Percentiles rank a stretch among this genome's conserved stretches.
phyloP scores from a whole-genome alignment of 2,329 filamentous ascomycete species.

The Cercospora zeae-maydis region DNA sequence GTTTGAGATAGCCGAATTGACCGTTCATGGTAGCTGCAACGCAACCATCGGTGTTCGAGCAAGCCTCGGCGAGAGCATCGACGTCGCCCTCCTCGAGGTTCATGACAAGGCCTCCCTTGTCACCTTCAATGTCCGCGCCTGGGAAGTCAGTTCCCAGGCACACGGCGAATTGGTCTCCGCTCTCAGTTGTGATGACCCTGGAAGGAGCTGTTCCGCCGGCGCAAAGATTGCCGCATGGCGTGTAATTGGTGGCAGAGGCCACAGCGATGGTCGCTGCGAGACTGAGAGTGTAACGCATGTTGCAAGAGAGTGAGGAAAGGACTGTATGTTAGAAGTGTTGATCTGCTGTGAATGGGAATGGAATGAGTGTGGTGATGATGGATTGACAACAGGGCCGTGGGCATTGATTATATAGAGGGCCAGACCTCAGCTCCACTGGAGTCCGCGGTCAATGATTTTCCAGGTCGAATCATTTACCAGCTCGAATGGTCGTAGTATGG shows the following conservation, averaged over 20 bases:
- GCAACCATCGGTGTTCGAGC: background rate
- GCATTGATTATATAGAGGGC: background rate
- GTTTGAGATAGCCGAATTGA: background rate
- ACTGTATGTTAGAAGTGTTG: background rate
- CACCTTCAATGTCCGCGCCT: background rate
- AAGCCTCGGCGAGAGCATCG: background rate
- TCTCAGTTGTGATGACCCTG: background rate
- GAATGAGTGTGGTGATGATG: background rate
- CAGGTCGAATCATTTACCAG: background rate
- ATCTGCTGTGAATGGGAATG: background rate
- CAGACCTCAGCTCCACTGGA: background rate
- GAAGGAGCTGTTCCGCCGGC: background rate
- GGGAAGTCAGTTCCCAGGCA: background rate
- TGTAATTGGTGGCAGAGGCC: background rate
- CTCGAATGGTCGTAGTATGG: background rate
- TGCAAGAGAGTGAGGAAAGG: background rate
- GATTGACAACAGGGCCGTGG: background rate
- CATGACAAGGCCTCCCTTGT: background rate
- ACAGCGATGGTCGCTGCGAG: conserved; percentile 1
- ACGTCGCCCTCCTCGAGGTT: background rate
- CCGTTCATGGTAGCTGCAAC: background rate
- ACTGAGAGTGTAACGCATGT: background rate
- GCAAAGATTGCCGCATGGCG: background rate
- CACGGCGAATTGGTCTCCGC: background rate
- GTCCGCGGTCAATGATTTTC: background rate